Percentiles rank a stretch among this genome's conserved stretches.
These are phyloP conservation scores for Aspergillus persii DNA, from an alignment of 2,329 filamentous ascomycete genomes.

Conservation along the genomic window DNA sequence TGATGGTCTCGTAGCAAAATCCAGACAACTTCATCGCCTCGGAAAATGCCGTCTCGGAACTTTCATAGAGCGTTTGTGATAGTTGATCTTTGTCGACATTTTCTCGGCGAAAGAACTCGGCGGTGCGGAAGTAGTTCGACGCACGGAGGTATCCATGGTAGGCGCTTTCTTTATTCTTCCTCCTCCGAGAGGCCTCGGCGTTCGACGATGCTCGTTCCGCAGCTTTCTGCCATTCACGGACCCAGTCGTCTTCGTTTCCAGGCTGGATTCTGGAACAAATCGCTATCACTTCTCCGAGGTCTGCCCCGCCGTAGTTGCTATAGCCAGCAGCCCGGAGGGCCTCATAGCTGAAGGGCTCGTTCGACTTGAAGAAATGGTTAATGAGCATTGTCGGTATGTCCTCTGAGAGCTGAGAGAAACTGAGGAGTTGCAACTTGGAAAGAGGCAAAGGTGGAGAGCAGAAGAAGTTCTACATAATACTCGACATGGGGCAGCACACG, in stretches of 20 bases:
- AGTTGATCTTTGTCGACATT: background rate
- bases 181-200: background rate
- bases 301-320: background rate
- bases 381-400: background rate
- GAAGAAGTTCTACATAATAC: no score
- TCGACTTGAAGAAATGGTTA: background rate
- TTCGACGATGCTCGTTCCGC: background rate
- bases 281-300: background rate
- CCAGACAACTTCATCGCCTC: background rate
- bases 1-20: background rate
- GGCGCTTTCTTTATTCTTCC: background rate
- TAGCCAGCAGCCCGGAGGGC: background rate
- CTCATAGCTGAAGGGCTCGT: conserved; percentile 3
- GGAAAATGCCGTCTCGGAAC: background rate
- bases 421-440: no score
- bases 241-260: background rate
- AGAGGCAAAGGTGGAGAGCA: no score
- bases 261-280: background rate
- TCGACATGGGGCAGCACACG: no score
- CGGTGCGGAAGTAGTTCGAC: background rate
- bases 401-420: no score
- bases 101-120: conserved; percentile 1
- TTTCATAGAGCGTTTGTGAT: background rate
- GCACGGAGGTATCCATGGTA: background rate
- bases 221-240: background rate